A percentile compares a stretch with the other conserved stretches of the same genome.
Evolutionary conservation across 192 early-diverging fungal species (phyloP).

Genomic region (Dissophora ornata): DNA sequence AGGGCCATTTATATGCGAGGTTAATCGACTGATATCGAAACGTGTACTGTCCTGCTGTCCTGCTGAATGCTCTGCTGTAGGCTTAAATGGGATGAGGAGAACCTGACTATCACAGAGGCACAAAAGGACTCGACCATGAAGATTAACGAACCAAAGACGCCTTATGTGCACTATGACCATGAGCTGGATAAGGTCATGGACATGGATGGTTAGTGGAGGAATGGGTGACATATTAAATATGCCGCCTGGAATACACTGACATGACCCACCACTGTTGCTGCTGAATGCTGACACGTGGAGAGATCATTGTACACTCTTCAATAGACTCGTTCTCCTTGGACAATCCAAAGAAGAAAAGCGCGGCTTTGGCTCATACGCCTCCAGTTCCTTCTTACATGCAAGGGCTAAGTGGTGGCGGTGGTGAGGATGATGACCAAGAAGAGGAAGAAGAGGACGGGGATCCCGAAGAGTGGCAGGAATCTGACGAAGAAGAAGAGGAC

Average conservation of each 20-base stretch:
- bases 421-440: conserved; percentile 53
- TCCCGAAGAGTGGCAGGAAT: conserved; percentile 65
- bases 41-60: no score
- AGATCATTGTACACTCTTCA: no score
- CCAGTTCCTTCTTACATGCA: conserved; percentile 59
- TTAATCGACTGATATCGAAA: no score
- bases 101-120: conserved; percentile 87
- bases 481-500: conserved; percentile 63
- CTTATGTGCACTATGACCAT: conserved; percentile 90
- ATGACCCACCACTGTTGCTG: no score
- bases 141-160: conserved; percentile 97
- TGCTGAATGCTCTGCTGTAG: no score
- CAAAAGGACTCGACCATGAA: conserved; percentile 96
- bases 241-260: no score
- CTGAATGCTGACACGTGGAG: no score
- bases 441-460: conserved; percentile 63
- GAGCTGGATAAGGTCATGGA: conserved; percentile 80
- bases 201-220: conserved; percentile 53
- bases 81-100: conserved; percentile 96
- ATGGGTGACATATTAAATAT: no score
- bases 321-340: conserved; percentile 38
- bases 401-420: conserved; percentile 26
- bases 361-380: conserved; percentile 54
- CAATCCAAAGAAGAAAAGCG: conserved; percentile 39
- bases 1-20: no score